Evolutionary conservation across 257 asterid species (phyloP), one percentile per base, ranked within the genome.

Genomic region (Petrea volubilis): DNA sequence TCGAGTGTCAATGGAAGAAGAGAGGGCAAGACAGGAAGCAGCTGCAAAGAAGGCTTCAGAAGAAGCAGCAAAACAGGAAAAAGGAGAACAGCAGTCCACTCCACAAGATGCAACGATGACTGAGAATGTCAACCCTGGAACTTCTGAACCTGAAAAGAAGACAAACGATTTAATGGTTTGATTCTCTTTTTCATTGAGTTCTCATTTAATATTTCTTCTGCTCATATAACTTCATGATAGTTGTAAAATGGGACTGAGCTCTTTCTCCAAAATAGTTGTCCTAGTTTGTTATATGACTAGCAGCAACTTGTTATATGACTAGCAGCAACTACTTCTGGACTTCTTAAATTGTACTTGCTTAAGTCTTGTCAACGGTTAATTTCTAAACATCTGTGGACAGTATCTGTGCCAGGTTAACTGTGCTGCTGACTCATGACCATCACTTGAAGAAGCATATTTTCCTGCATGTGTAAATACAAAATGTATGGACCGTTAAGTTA

Each of bases 11-110:
- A 92, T 95, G 99, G 99, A 95, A 75, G 99, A 95, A 85, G 99
- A 95, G 84, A 90, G 99, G 79, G 99, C 99, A 68, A 92, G 99
- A 85, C 99, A 95, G 80, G 99, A 90, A 81, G 98, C 96, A 60
- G 97, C 98, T 53, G 99, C 99, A 8, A 95, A 87, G 69, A 92
- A 93, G 83, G 95, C 99, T 64, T 85, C 97, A 14, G 99, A 91
- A 77, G 99, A 92, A 72, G 77, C 89, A 77, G 49, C 92, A 43
- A 87, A 81, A 56, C 87, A 78, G 78, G 95, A 85, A 61, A 85
- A 79, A 67, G 98, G 93, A 76, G 98, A 92, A 46, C 84, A 63
- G 41, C 87, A 83, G 52, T 78, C 90, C 64, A 79, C 90, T 27
- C 82, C 96, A 43, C 92, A 88, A 72, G 98, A 95, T 82, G 88